phyloP scores from a whole-genome alignment of 768 basidiomycete species.

The Russula vinacea region DNA sequence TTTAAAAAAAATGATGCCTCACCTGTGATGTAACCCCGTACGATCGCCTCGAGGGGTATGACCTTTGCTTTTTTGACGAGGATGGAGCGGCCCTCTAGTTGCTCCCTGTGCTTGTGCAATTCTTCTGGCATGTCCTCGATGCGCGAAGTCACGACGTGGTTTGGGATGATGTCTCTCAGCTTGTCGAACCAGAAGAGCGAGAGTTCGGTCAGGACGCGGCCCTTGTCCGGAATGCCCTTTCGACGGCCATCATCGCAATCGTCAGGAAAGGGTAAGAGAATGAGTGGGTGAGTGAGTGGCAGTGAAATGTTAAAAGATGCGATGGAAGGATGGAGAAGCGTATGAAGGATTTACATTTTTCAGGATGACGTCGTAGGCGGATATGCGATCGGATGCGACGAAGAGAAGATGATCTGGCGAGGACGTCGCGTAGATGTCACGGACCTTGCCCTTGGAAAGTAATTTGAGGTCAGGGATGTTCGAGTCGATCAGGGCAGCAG shows the following conservation, averaged over 20 bases:
- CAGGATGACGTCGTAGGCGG: constrained; percentile 94
- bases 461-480: constrained; percentile 62
- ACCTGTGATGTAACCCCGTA: constrained; percentile 97
- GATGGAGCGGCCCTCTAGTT: constrained; percentile 84
- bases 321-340: neutral
- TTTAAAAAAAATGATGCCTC: constrained; percentile 30
- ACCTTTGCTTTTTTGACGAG: constrained; percentile 87
- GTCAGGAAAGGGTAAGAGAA: neutral
- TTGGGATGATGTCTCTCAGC: constrained; percentile 74
- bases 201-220: constrained; percentile 81
- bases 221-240: constrained; percentile 94
- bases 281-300: neutral
- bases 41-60: constrained; percentile 91
- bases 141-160: constrained; percentile 81
- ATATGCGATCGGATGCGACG: constrained; percentile 93
- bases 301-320: too few relatives aligned
- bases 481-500: constrained; percentile 48
- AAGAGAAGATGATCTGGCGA: constrained; percentile 77
- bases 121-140: constrained; percentile 81
- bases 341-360: constrained; percentile 57
- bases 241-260: too few relatives aligned
- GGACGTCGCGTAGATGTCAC: constrained; percentile 85
- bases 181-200: constrained; percentile 96
- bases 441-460: constrained; percentile 89
- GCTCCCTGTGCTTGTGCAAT: constrained; percentile 66